Conservation (phyloP, 148 eudicot species). For the Pharnaceum exiguum region DNA sequence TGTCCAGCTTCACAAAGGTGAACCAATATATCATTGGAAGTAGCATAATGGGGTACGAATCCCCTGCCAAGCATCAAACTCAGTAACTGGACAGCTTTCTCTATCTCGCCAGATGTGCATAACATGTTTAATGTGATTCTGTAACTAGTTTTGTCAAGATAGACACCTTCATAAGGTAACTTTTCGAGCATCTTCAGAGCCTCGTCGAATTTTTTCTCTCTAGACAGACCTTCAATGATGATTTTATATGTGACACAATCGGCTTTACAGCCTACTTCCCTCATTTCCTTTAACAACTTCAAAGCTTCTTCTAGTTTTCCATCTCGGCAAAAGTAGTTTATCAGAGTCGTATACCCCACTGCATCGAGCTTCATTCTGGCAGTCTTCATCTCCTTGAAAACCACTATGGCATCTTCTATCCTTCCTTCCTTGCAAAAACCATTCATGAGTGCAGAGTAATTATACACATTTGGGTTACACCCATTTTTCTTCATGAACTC, state of each 20-base stretch:
- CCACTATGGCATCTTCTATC: constrained; percentile 54
- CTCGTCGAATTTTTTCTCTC: constrained; percentile 48
- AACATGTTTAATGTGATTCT: constrained; percentile 57
- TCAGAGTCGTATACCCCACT: constrained; percentile 74
- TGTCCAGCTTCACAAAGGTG: constrained; percentile 60
- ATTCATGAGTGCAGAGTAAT: constrained; percentile 71
- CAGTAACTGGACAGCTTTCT: constrained; percentile 55
- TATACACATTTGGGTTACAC: constrained; percentile 70
- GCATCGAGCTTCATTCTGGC: constrained; percentile 66
- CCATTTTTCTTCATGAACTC: constrained; percentile 82
- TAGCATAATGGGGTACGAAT: constrained; percentile 74
- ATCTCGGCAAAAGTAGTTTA: constrained; percentile 56
- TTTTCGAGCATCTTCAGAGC: constrained; percentile 75
- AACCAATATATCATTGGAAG: constrained; percentile 71
- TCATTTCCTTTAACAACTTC: constrained; percentile 66
- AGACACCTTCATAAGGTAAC: constrained; percentile 62
- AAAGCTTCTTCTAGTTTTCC: constrained; percentile 56
- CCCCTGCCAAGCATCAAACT: constrained; percentile 76
- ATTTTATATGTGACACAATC: constrained; percentile 71
- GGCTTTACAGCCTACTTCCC: constrained; percentile 51
- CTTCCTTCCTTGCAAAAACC: constrained; percentile 76
- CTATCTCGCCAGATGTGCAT: constrained; percentile 51
- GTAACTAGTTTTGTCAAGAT: constrained; percentile 56
- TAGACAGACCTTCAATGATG: constrained; percentile 60
- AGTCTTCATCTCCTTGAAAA: constrained; percentile 58